Percentiles rank a stretch among this genome's conserved stretches.
phyloP scores from a whole-genome alignment of 1,139 yeast species.

The Zygosaccharomyces pseudobailii region DNA sequence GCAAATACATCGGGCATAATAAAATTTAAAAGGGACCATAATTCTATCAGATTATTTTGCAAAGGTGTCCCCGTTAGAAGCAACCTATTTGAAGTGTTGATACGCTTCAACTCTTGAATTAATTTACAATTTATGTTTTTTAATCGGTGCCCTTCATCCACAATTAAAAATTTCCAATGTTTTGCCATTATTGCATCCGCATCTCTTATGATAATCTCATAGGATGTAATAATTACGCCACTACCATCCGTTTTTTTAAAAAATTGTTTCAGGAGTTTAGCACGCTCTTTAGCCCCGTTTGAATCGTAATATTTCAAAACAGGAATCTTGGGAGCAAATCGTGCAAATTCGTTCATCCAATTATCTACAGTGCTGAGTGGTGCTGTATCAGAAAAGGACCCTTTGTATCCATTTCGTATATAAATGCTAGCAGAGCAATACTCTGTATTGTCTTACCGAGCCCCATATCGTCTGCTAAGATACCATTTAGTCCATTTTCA shows the following conservation, averaged over 20 bases:
- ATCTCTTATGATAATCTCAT: constrained; percentile 75
- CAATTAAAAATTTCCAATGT: constrained; percentile 78
- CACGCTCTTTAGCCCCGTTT: constrained; percentile 48
- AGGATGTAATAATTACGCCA: constrained; percentile 70
- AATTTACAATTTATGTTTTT: constrained; percentile 77
- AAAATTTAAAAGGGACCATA: constrained; percentile 87
- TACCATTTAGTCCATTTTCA: constrained; percentile 92
- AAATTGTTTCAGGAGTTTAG: constrained; percentile 38
- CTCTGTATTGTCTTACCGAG: constrained; percentile 89
- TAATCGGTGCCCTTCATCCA: constrained; percentile 93
- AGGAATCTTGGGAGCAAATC: constrained; percentile 68
- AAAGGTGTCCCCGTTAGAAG: constrained; percentile 89
- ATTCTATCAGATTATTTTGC: constrained; percentile 81
- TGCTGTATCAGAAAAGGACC: constrained; percentile 85
- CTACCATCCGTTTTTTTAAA: constrained; percentile 27
- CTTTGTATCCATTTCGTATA: constrained; percentile 69
- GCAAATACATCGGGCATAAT: constrained; percentile 89
- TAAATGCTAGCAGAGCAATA: constrained; percentile 68
- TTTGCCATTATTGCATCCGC: constrained; percentile 41
- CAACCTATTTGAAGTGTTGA: constrained; percentile 63
- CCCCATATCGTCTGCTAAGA: constrained; percentile 96
- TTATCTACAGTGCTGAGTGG: constrained; percentile 85
- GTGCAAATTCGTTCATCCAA: constrained; percentile 69
- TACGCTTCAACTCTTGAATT: constrained; percentile 62
- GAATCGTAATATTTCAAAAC: constrained; percentile 64